Percentiles rank a stretch among this genome's conserved stretches.
These are phyloP conservation scores for Megacollybia marginata DNA, from an alignment of 768 basidiomycete genomes.

Conservation along the genomic window DNA sequence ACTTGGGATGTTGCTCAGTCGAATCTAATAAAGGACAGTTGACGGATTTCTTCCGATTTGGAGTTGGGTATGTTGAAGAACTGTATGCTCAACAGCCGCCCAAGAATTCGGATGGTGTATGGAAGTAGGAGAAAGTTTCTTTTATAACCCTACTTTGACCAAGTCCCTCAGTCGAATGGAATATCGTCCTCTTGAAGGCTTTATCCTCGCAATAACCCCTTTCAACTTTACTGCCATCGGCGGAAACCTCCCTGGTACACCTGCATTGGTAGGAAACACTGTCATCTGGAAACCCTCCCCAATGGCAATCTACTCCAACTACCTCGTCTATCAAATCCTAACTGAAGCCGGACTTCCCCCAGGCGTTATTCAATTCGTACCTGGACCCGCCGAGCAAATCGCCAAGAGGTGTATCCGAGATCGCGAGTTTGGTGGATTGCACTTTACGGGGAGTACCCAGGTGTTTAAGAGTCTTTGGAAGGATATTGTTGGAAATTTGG, in stretches of 20 bases:
- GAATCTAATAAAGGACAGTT: slow-evolving; percentile 36
- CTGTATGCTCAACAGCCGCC: slow-evolving; percentile 87
- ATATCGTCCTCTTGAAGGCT: slow-evolving; percentile 96
- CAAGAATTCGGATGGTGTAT: slow-evolving; percentile 77
- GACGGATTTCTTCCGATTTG: slow-evolving; percentile 91
- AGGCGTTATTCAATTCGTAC: slow-evolving; percentile 95
- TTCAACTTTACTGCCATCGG: slow-evolving; percentile 99
- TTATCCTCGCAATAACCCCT: slow-evolving; percentile 94
- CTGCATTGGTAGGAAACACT: slow-evolving; percentile 92
- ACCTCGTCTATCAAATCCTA: slow-evolving; percentile 84
- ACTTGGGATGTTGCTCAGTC: slow-evolving; percentile 1
- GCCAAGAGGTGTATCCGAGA: slow-evolving; percentile 80
- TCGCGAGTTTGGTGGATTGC: slow-evolving; percentile 76
- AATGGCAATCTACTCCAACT: slow-evolving; percentile 91
- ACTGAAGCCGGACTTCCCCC: slow-evolving; percentile 91
- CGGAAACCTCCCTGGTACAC: slow-evolving; percentile 84
- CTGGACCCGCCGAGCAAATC: slow-evolving; percentile 79
- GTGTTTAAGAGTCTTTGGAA: slow-evolving; percentile 97
- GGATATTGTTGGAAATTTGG: slow-evolving; percentile 83
- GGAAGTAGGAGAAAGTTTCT: slow-evolving; percentile 80
- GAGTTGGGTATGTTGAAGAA: slow-evolving; percentile 95
- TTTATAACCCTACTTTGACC: not conserved
- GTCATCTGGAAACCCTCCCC: slow-evolving; percentile 98
- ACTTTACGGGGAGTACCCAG: slow-evolving; percentile 94
- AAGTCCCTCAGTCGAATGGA: slow-evolving; percentile 67